A percentile compares a stretch with the other conserved stretches of the same genome.
These are phyloP conservation scores for Talaromyces proteolyticus DNA, from an alignment of 495 filamentous ascomycete genomes.

Conservation along the genomic window DNA sequence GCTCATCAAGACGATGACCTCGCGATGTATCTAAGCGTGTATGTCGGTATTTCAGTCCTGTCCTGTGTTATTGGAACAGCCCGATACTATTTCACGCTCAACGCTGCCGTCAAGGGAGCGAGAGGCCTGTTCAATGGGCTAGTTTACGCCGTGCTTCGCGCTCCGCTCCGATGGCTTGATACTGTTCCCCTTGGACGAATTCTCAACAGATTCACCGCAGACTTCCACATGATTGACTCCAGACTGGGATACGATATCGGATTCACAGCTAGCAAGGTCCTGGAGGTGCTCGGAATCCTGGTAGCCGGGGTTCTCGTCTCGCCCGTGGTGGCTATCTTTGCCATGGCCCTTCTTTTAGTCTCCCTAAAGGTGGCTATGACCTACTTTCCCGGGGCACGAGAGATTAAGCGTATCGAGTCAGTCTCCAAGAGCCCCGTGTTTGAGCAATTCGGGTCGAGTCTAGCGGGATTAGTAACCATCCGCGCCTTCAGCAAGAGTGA, in stretches of 20 bases:
- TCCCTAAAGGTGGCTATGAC: slow-evolving; percentile 49
- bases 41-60: too few species aligned
- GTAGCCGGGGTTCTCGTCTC: slow-evolving; percentile 26
- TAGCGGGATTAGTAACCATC: slow-evolving; percentile 69
- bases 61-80: too few species aligned
- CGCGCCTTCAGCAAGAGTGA: slow-evolving; percentile 62
- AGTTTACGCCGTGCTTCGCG: slow-evolving; percentile 62
- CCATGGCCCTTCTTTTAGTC: slow-evolving; percentile 23
- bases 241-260: slow-evolving; percentile 53
- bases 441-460: slow-evolving; percentile 64
- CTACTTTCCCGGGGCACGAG: slow-evolving; percentile 65
- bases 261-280: slow-evolving; percentile 42
- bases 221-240: slow-evolving; percentile 68
- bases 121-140: too few species aligned
- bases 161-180: slow-evolving; percentile 73
- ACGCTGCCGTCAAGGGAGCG: too few species aligned
- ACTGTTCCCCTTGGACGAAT: slow-evolving; percentile 75
- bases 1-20: too few species aligned
- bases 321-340: slow-evolving; percentile 22
- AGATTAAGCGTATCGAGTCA: slow-evolving; percentile 69
- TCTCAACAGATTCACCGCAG: slow-evolving; percentile 73
- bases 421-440: slow-evolving; percentile 70
- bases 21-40: too few species aligned
- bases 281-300: slow-evolving; percentile 25
- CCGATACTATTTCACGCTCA: too few species aligned